These are phyloP conservation scores for Dionaea muscipula DNA, from an alignment of 179 eudicot genomes.

Conservation along the genomic window DNA sequence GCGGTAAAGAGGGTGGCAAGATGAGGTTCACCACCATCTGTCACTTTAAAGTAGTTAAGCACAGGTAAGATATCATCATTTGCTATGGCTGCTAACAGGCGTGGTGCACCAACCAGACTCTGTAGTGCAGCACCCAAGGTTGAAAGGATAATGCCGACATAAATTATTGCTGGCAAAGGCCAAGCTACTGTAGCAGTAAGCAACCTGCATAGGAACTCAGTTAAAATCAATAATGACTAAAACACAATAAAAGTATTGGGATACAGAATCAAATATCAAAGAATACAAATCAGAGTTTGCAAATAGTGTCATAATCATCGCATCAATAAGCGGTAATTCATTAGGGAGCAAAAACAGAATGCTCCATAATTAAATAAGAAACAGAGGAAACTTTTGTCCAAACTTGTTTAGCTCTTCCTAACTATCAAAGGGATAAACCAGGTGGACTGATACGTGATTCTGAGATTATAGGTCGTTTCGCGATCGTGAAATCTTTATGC, in stretches of 20 bases:
- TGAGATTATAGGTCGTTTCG: no score
- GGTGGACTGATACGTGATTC: no score
- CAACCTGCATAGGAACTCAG: constrained; percentile 45
- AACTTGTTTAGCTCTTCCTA: no score
- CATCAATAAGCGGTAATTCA: not conserved
- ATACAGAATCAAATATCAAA: no score
- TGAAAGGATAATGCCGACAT: constrained; percentile 88
- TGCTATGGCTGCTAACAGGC: constrained; percentile 92
- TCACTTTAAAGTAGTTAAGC: constrained; percentile 88
- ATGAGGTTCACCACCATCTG: constrained; percentile 81
- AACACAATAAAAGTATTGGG: no score
- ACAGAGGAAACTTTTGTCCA: no score
- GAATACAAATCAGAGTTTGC: no score
- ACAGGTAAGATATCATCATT: constrained; percentile 93
- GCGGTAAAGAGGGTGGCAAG: constrained; percentile 90
- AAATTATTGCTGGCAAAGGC: constrained; percentile 74
- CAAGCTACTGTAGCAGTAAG: constrained; percentile 93
- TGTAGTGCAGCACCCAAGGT: constrained; percentile 98
- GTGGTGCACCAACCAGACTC: constrained; percentile 94
- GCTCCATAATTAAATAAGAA: no score
- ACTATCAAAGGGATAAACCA: no score
- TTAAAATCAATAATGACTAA: not conserved
- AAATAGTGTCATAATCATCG: not conserved
- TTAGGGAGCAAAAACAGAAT: no score
- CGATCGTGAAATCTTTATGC: no score